Conservation (phyloP, 768 basidiomycete genomes). For the Exidia glandulosa region DNA sequence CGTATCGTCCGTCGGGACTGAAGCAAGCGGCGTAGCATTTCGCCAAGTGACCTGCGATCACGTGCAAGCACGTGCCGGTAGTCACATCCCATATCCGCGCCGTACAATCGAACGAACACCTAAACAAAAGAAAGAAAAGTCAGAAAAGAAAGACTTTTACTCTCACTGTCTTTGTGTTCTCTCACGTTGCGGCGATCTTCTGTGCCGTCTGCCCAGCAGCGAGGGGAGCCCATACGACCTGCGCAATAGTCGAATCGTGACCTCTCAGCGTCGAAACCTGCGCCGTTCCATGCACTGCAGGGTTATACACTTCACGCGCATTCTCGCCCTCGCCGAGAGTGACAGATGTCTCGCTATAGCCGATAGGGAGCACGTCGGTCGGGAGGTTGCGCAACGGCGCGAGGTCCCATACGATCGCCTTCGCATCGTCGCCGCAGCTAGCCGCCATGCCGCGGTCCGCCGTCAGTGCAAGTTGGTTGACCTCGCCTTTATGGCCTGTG, state of each 20-base stretch:
- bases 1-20: conserved; percentile 58
- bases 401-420: conserved; percentile 67
- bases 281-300: neutral
- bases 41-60: conserved; percentile 60
- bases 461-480: conserved; percentile 69
- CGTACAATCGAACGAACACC: conserved; percentile 75
- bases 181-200: conserved; percentile 68
- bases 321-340: neutral
- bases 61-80: conserved; percentile 62
- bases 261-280: conserved; percentile 32
- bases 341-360: conserved; percentile 5
- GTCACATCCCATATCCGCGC: conserved; percentile 75
- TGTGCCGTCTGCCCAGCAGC: conserved; percentile 12
- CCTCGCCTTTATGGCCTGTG: conserved; percentile 63
- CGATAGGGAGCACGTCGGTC: neutral
- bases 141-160: neutral
- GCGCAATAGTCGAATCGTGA: conserved; percentile 54
- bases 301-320: neutral
- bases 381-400: conserved; percentile 17
- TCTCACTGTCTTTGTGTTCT: conserved; percentile 18
- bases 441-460: conserved; percentile 55
- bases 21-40: conserved; percentile 67
- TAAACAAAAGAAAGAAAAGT: conserved; percentile 15
- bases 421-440: conserved; percentile 73
- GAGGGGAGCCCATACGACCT: conserved; percentile 58